Percentiles rank a stretch among this genome's conserved stretches.
These are phyloP conservation scores for Ceratocystis eucalypticola DNA, from an alignment of 2,329 filamentous ascomycete species.

Conservation along the genomic window DNA sequence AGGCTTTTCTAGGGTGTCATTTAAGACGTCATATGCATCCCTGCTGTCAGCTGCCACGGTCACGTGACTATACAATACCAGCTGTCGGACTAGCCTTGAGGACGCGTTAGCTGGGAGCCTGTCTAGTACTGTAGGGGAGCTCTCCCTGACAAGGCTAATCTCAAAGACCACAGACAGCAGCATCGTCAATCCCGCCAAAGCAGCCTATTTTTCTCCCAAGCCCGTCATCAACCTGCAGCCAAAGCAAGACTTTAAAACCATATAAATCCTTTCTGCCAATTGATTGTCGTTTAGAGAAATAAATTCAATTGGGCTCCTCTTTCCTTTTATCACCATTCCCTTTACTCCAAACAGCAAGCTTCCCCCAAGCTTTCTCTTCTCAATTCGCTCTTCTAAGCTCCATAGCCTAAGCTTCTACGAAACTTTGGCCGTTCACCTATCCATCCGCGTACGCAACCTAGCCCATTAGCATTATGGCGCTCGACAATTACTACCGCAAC, in stretches of 20 bases:
- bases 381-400: neutral
- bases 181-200: slow-evolving; percentile 1
- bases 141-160: neutral
- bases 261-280: neutral
- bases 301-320: neutral
- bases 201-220: neutral
- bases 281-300: neutral
- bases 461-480: slow-evolving; percentile 57
- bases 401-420: neutral
- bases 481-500: slow-evolving; percentile 98
- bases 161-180: neutral
- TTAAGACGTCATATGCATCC: neutral
- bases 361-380: neutral
- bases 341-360: neutral
- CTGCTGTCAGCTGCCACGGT: neutral
- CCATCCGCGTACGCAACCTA: neutral
- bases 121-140: neutral
- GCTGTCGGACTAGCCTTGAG: slow-evolving; percentile 6
- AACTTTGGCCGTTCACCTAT: neutral
- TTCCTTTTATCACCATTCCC: neutral
- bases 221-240: neutral
- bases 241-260: neutral
- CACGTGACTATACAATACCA: neutral
- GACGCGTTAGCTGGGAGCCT: slow-evolving; percentile 8
- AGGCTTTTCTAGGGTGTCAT: no score